A percentile compares a stretch with the other conserved stretches of the same genome.
Conservation (phyloP, 73 alveolate genomes). For the Paraurostyla sp. region DNA sequence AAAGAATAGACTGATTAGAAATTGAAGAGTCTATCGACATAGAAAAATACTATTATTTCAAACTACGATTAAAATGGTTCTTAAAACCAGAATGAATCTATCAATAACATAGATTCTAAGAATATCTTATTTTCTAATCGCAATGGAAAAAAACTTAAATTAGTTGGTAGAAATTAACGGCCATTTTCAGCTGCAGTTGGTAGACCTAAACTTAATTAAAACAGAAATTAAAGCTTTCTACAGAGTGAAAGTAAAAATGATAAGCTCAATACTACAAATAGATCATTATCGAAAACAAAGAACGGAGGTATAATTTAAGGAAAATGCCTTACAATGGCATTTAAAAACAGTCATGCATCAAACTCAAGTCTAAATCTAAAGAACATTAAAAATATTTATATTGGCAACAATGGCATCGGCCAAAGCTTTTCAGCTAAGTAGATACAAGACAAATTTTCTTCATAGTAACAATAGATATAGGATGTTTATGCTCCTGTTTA, state of each 20-base stretch:
- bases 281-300: neutral
- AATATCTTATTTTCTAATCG: no score
- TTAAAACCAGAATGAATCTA: neutral
- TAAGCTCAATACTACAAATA: neutral
- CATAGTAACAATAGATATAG: no score
- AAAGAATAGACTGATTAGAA: slow-evolving; percentile 16
- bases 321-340: neutral
- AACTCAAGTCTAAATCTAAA: no score
- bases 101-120: neutral
- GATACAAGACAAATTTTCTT: no score
- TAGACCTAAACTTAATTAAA: neutral
- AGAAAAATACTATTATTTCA: neutral
- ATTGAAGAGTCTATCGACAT: neutral
- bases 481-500: no score
- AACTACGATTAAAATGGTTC: neutral
- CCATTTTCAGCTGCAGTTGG: slow-evolving; percentile 38
- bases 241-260: neutral
- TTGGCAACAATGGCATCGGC: neutral
- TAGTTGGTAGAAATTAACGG: slow-evolving; percentile 1
- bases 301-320: neutral
- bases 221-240: neutral
- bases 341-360: no score
- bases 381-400: neutral
- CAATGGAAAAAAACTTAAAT: no score
- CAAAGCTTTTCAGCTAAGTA: no score